Base-by-base conservation (phyloP, 345 rosid species). In the Arabis hirsuta region DNA sequence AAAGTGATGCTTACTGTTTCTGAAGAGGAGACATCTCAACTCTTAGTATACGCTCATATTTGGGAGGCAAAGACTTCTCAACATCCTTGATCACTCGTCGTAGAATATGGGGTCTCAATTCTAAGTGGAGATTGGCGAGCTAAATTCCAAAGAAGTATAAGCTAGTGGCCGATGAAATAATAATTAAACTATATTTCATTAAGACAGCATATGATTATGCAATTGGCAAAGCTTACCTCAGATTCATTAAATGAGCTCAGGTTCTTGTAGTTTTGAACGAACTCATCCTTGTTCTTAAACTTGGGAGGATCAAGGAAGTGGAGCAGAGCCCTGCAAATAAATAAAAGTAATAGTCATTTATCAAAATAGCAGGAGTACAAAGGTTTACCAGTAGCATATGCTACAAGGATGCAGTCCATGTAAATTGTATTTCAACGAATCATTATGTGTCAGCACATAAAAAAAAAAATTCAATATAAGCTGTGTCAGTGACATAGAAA, bases 11-110 rank as follows among this genome's bases (percentile, higher is more conserved):
- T 82, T 76, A 96, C 99, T 92, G 99, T 78, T 92, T 96, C 81
- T 96, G 99, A 67, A 96, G 90, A 72, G 98, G 99, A 54, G 99
- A 96, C 99, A 96, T 96, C 82, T 96, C 99, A 73, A 96, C 96
- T 85, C 99, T 87, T 78, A 96, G 87, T 67, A 96, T 92, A 46
- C 99, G 94, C 87, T 96, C 99, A 73, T 92, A 90, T 82, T 96
- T 96, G 12, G 99, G 99, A 59, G 99, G 99, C 82, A 96, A 83
- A 62, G 98, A 92, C 84, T 96, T 96, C 79, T 96, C 99, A 22
- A 96, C 99, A 76, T 96, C 99, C 82, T 96, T 96, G 71, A 96
- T 96, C 22, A 96, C 97, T 84, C 99, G 90, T 65, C 99, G 84
- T 54, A 96, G 87, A 75, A 96, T 90, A 78, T 96, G 99, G 62